These are phyloP conservation scores for Aspergillus wentii DNA, from an alignment of 495 filamentous ascomycete species.

Conservation along the genomic window DNA sequence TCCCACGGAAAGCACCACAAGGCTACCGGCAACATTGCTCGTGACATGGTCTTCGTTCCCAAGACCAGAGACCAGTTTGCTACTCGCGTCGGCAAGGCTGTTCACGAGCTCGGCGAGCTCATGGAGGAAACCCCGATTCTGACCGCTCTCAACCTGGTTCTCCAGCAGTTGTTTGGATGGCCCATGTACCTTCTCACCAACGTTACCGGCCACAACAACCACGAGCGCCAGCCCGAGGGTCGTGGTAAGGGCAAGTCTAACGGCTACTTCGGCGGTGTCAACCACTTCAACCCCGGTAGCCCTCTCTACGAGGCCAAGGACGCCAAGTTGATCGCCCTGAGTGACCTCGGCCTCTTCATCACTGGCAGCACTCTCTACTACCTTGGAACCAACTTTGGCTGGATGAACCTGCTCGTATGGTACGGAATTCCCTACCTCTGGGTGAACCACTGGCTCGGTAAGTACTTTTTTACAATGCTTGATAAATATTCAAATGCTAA, in stretches of 20 bases:
- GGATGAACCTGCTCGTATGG: slow-evolving; percentile 83
- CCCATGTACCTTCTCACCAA: slow-evolving; percentile 76
- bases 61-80: slow-evolving; percentile 76
- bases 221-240: slow-evolving; percentile 78
- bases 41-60: slow-evolving; percentile 96
- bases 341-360: slow-evolving; percentile 72
- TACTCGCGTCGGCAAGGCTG: slow-evolving; percentile 58
- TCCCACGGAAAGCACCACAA: slow-evolving; percentile 94
- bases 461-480: slow-evolving; percentile 13
- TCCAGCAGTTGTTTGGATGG: slow-evolving; percentile 90
- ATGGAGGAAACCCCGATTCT: slow-evolving; percentile 90
- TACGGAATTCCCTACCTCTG: slow-evolving; percentile 92
- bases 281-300: slow-evolving; percentile 87
- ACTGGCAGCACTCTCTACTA: slow-evolving; percentile 52
- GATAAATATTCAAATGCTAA: slow-evolving; percentile 1
- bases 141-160: slow-evolving; percentile 65
- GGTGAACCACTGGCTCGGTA: slow-evolving; percentile 91
- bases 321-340: slow-evolving; percentile 72
- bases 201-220: slow-evolving; percentile 91
- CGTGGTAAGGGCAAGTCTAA: slow-evolving; percentile 87
- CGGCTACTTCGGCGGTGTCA: slow-evolving; percentile 74
- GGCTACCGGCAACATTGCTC: slow-evolving; percentile 89
- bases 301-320: slow-evolving; percentile 92
- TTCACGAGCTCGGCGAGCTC: slow-evolving; percentile 79
- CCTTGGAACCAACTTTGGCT: slow-evolving; percentile 69